A percentile compares a stretch with the other conserved stretches of the same genome.
phyloP scores from a whole-genome alignment of 495 filamentous ascomycete species.

The Pseudotulostoma volvatum region DNA sequence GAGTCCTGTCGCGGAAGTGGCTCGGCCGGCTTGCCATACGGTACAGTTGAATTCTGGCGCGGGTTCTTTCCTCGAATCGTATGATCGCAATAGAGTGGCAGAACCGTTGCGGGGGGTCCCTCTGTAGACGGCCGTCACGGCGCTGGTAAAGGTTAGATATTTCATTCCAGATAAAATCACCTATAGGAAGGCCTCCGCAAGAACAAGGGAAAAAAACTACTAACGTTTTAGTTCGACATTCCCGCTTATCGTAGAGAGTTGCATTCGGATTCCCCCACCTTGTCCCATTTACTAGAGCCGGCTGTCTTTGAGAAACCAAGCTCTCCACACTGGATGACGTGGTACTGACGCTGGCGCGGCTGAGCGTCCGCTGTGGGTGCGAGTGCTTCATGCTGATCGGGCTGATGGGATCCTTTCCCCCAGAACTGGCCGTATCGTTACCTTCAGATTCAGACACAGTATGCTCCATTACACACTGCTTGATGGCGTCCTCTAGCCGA shows the following conservation, averaged over 20 bases:
- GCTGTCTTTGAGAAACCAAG: slow-evolving; percentile 17
- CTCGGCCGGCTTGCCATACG: slow-evolving; percentile 90
- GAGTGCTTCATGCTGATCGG: slow-evolving; percentile 22
- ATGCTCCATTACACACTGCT: slow-evolving; percentile 73
- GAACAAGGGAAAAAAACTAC: too few species aligned
- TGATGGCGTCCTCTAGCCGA: slow-evolving; percentile 85
- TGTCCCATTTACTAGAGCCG: slow-evolving; percentile 26
- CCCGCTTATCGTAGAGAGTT: slow-evolving; percentile 61
- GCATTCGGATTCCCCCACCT: slow-evolving; percentile 44
- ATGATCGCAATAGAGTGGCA: slow-evolving; percentile 69
- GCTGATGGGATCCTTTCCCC: slow-evolving; percentile 22
- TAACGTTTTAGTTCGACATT: slow-evolving; percentile 85
- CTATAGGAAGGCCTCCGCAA: not conserved
- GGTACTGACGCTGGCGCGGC: slow-evolving; percentile 29
- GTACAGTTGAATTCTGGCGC: slow-evolving; percentile 78
- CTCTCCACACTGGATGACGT: slow-evolving; percentile 14
- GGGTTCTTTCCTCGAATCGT: slow-evolving; percentile 83
- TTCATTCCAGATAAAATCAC: slow-evolving; percentile 20
- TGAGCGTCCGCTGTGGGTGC: slow-evolving; percentile 27
- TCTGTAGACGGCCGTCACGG: slow-evolving; percentile 82
- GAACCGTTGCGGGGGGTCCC: slow-evolving; percentile 49
- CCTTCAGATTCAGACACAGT: slow-evolving; percentile 69
- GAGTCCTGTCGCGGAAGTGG: slow-evolving; percentile 78
- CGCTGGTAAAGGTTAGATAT: slow-evolving; percentile 39
- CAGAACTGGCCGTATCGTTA: slow-evolving; percentile 38